Evolutionary conservation across 2,329 filamentous ascomycete species (phyloP).

Genomic region (Elsinoe necatrix): DNA sequence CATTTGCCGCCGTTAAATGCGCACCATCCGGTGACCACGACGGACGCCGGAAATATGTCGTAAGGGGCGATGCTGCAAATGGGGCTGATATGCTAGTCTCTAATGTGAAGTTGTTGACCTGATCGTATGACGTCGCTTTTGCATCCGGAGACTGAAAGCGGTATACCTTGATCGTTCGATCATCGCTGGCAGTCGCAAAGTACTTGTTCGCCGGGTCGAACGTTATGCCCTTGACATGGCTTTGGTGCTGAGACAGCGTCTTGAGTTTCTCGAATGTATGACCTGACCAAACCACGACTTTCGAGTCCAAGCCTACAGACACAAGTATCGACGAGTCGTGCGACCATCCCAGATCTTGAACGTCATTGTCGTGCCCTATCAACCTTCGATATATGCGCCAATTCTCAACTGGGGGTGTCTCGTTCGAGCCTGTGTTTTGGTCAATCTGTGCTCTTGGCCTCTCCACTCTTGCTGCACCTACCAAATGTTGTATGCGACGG

Average conservation of each 20-base stretch:
- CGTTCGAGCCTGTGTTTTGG: slow-evolving; percentile 57
- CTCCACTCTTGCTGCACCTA: slow-evolving; percentile 33
- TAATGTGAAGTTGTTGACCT: slow-evolving; percentile 91
- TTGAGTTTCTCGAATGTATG: slow-evolving; percentile 98
- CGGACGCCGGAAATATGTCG: slow-evolving; percentile 91
- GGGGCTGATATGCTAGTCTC: slow-evolving; percentile 85
- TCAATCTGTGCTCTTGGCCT: slow-evolving; percentile 17
- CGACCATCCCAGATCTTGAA: slow-evolving; percentile 96
- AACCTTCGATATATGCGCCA: slow-evolving; percentile 93
- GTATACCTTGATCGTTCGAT: slow-evolving; percentile 93
- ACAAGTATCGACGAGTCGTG: slow-evolving; percentile 91
- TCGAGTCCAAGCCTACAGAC: slow-evolving; percentile 92
- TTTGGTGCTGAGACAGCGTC: slow-evolving; percentile 84
- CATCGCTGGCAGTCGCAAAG: slow-evolving; percentile 95
- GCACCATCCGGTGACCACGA: slow-evolving; percentile 98
- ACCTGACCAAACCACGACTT: slow-evolving; percentile 96
- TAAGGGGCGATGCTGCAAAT: slow-evolving; percentile 85
- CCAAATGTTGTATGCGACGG: slow-evolving; percentile 71
- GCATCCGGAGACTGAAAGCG: slow-evolving; percentile 84
- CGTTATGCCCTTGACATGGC: slow-evolving; percentile 96
- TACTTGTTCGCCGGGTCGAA: slow-evolving; percentile 99
- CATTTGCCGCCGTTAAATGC: slow-evolving; percentile 93
- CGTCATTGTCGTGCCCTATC: slow-evolving; percentile 96
- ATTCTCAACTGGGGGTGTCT: slow-evolving; percentile 88
- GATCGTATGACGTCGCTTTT: slow-evolving; percentile 88